A percentile compares a stretch with the other conserved stretches of the same genome.
These are phyloP conservation scores for Geotrichum histeridarum DNA, from an alignment of 1,139 yeast genomes.

Conservation along the genomic window DNA sequence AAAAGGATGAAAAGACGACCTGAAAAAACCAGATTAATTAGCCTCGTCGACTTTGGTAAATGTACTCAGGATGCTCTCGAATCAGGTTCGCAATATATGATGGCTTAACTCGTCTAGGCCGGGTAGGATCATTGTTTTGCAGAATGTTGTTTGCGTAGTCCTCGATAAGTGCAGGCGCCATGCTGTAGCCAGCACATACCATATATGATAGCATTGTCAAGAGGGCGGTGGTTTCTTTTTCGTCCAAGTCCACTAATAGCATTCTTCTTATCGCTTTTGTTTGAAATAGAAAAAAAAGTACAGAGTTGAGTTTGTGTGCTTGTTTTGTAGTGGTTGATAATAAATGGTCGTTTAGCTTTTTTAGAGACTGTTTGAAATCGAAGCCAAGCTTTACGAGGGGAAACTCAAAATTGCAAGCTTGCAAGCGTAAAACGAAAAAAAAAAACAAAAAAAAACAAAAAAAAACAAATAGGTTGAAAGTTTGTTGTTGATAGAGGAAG, in stretches of 20 bases:
- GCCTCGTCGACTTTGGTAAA: not conserved
- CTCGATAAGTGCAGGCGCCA: constrained; percentile 7
- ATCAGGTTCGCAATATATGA: not conserved
- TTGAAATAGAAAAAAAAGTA: not conserved
- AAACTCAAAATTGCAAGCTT: not conserved
- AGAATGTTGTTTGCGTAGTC: constrained; percentile 14
- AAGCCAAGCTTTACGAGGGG: not conserved
- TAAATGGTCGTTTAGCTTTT: not conserved
- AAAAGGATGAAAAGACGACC: not conserved
- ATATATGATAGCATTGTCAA: constrained; percentile 6
- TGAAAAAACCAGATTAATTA: too few species aligned
- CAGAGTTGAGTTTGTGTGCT: not conserved
- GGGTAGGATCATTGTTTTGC: constrained; percentile 1
- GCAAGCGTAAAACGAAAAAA: not conserved
- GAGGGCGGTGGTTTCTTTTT: constrained; percentile 8
- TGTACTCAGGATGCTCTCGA: constrained; percentile 2
- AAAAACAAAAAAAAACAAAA: not conserved
- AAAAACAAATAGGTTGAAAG: not conserved
- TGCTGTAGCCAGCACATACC: constrained; percentile 5
- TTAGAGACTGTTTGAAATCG: not conserved
- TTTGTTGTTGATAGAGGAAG: not conserved
- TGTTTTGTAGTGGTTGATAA: not conserved
- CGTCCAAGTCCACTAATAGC: constrained; percentile 7
- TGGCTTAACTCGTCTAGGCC: constrained; percentile 2
- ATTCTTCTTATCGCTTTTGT: not conserved